Conservation (phyloP, 257 asterid genomes). For the Penstemon newberryi region DNA sequence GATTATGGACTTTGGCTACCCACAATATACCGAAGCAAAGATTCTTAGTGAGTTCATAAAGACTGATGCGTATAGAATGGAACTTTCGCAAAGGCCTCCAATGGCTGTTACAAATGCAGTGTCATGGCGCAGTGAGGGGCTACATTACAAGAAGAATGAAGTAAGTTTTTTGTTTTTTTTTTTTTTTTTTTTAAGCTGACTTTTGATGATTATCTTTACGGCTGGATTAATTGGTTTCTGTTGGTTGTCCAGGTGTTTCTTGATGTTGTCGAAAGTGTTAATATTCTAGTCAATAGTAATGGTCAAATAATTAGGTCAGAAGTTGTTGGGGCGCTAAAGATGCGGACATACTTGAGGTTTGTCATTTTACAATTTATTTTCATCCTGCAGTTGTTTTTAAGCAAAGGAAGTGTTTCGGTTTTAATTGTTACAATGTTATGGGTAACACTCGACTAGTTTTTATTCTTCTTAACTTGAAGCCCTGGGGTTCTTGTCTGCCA, state of each 20-base stretch:
- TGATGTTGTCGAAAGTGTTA: slow-evolving; percentile 55
- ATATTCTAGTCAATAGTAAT: slow-evolving; percentile 49
- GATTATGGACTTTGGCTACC: slow-evolving; percentile 46
- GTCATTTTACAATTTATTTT: background rate
- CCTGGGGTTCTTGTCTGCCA: background rate
- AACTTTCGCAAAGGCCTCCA: slow-evolving; percentile 44
- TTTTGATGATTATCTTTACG: background rate
- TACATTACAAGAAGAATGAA: slow-evolving; percentile 40
- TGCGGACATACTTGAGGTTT: slow-evolving; percentile 53
- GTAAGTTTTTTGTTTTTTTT: slow-evolving; percentile 9
- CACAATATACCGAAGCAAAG: slow-evolving; percentile 45
- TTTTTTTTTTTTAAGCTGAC: background rate
- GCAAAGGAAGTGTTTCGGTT: background rate
- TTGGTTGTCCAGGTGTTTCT: slow-evolving; percentile 46
- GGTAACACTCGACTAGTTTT: background rate
- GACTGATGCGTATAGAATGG: slow-evolving; percentile 47
- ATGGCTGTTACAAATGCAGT: slow-evolving; percentile 53
- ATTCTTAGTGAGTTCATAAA: slow-evolving; percentile 46
- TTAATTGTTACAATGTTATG: background rate
- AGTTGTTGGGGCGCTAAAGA: slow-evolving; percentile 51
- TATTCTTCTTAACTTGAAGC: background rate
- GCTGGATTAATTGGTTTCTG: slow-evolving; percentile 8
- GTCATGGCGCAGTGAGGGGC: slow-evolving; percentile 49
- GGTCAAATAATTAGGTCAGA: slow-evolving; percentile 54
- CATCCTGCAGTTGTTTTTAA: background rate